A percentile compares a stretch with the other conserved stretches of the same genome.
Evolutionary conservation across 306 rosid genomes (phyloP).

Genomic region (Vachellia pachyceras): DNA sequence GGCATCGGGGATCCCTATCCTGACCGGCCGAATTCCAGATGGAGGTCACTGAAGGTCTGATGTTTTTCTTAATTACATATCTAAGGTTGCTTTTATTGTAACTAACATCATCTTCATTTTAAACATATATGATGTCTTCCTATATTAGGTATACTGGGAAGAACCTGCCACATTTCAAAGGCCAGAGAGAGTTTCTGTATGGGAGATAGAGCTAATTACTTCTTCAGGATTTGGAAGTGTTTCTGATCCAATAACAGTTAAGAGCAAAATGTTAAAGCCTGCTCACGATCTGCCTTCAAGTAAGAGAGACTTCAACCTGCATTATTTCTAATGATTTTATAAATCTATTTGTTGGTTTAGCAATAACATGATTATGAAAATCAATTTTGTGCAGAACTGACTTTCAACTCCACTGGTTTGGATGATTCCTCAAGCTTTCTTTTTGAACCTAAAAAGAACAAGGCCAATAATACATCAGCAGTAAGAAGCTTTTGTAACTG

Average conservation of each 20-base stretch:
- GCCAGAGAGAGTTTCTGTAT: slow-evolving; percentile 80
- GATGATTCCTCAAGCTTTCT: slow-evolving; percentile 45
- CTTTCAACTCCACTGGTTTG: slow-evolving; percentile 35
- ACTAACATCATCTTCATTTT: not conserved
- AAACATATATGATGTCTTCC: not conserved
- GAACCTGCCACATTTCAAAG: slow-evolving; percentile 68
- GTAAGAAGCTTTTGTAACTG: slow-evolving; percentile 27
- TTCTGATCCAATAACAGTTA: slow-evolving; percentile 40
- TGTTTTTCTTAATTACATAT: slow-evolving; percentile 45
- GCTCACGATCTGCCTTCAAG: slow-evolving; percentile 38
- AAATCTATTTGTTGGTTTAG: slow-evolving; percentile 12
- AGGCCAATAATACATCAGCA: slow-evolving; percentile 19
- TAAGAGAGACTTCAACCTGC: slow-evolving; percentile 34
- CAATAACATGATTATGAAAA: slow-evolving; percentile 12
- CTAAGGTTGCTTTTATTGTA: not conserved
- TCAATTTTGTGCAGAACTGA: slow-evolving; percentile 49
- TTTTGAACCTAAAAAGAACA: slow-evolving; percentile 46
- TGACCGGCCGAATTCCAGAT: slow-evolving; percentile 64
- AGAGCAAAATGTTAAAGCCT: slow-evolving; percentile 65
- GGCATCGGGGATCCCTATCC: slow-evolving; percentile 70
- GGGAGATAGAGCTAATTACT: slow-evolving; percentile 81
- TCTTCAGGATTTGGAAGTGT: slow-evolving; percentile 50
- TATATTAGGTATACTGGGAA: slow-evolving; percentile 75
- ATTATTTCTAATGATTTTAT: not conserved
- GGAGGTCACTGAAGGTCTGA: slow-evolving; percentile 59